A percentile compares a stretch with the other conserved stretches of the same genome.
Evolutionary conservation across 2,329 filamentous ascomycete species (phyloP).

Genomic region (Coniosporium tulheliwenetii): DNA sequence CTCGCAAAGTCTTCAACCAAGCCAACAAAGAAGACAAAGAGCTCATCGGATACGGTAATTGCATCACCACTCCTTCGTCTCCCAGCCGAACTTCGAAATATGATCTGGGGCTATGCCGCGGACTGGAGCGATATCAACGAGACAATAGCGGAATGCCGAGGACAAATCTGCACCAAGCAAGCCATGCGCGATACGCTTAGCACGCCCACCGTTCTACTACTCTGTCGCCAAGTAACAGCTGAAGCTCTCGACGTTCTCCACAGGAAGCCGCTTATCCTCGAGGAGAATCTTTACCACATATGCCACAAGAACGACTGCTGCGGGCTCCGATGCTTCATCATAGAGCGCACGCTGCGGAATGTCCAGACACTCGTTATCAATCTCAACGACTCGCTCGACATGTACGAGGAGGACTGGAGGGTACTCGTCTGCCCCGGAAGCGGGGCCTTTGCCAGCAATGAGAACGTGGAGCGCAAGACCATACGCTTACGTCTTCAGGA

Average conservation of each 20-base stretch:
- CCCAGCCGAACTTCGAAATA: slow-evolving; percentile 12
- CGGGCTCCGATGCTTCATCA: slow-evolving; percentile 9
- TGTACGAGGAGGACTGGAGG: too few relatives aligned
- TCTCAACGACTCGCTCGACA: slow-evolving; percentile 5
- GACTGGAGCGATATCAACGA: slow-evolving; percentile 7
- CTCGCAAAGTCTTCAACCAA: too few relatives aligned
- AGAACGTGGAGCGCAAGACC: too few relatives aligned
- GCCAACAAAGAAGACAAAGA: too few relatives aligned
- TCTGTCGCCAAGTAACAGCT: slow-evolving; percentile 16
- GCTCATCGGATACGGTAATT: too few relatives aligned
- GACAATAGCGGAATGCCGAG: too few relatives aligned
- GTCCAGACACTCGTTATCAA: slow-evolving; percentile 9
- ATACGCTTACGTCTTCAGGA: too few relatives aligned
- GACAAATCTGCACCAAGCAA: too few relatives aligned
- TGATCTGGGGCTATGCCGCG: slow-evolving; percentile 10
- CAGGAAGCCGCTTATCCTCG: slow-evolving; percentile 14
- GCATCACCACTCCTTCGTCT: slow-evolving; percentile 2
- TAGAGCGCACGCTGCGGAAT: slow-evolving; percentile 6
- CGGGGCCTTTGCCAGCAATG: too few relatives aligned
- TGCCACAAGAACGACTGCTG: slow-evolving; percentile 4
- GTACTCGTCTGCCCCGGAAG: too few relatives aligned
- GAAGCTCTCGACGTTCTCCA: slow-evolving; percentile 15
- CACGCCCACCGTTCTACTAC: slow-evolving; percentile 17
- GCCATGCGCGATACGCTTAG: background rate
- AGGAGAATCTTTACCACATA: too few relatives aligned